Evolutionary conservation across 352 stramenopile genomes (phyloP).

Genomic region (Thalassiosira pacifica): DNA sequence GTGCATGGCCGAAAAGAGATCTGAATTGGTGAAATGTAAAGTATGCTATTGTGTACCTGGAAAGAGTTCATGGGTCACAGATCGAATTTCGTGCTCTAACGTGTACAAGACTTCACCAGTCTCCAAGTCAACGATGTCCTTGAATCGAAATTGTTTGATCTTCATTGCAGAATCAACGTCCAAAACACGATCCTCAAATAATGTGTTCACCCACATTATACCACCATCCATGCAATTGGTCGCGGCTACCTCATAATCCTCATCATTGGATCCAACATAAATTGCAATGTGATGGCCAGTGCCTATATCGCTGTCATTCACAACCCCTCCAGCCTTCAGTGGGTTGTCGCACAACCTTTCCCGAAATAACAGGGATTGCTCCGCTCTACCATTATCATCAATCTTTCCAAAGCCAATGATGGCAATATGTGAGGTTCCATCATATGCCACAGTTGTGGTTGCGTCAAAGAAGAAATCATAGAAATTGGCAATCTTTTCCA

Average conservation of each 20-base stretch:
- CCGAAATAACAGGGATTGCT: constrained; percentile 67
- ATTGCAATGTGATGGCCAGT: constrained; percentile 69
- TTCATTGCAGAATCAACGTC: constrained; percentile 53
- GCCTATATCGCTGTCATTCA: constrained; percentile 40
- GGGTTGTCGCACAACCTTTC: constrained; percentile 38
- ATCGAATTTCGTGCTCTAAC: constrained; percentile 77
- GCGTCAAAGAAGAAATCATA: constrained; percentile 75
- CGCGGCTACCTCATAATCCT: constrained; percentile 66
- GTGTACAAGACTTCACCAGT: constrained; percentile 67
- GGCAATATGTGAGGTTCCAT: constrained; percentile 44
- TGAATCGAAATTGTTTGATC: constrained; percentile 77
- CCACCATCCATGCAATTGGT: constrained; percentile 54
- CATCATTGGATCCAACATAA: constrained; percentile 61
- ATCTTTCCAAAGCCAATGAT: constrained; percentile 72
- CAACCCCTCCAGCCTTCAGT: background rate
- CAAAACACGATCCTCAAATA: constrained; percentile 62
- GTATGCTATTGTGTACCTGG: constrained; percentile 21
- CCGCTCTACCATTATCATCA: constrained; percentile 45
- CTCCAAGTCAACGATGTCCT: constrained; percentile 76
- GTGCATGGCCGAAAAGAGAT: no score
- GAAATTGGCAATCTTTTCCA: constrained; percentile 66
- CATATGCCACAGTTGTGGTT: constrained; percentile 45
- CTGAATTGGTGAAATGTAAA: background rate
- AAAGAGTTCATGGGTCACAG: constrained; percentile 59
- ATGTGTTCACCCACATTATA: constrained; percentile 73